Evolutionary conservation across 2,329 filamentous ascomycete species (phyloP).

Genomic region (Ascosphaera pollenicola): DNA sequence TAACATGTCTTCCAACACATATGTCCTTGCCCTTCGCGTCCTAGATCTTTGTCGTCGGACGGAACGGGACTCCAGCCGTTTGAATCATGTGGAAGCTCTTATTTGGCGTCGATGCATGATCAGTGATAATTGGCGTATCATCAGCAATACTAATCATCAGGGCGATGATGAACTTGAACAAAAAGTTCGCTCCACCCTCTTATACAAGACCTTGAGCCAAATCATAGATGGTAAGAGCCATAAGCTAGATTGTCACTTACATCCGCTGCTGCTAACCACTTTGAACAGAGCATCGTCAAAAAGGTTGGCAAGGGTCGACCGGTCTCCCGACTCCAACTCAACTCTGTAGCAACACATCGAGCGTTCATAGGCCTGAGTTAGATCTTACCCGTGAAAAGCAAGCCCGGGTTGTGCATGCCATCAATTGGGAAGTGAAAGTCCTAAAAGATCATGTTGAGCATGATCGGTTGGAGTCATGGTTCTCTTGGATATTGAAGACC

Average conservation of each 20-base stretch:
- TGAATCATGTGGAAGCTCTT: conserved; percentile 34
- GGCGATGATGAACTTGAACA: conserved; percentile 45
- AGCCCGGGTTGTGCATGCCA: conserved; percentile 46
- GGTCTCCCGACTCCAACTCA: not conserved
- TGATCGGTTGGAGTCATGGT: conserved; percentile 50
- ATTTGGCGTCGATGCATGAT: conserved; percentile 80
- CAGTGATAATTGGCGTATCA: conserved; percentile 60
- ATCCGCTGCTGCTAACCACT: not conserved
- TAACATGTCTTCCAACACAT: conserved; percentile 36
- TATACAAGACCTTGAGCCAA: conserved; percentile 44
- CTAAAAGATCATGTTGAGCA: conserved; percentile 44
- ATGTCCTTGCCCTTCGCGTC: conserved; percentile 47
- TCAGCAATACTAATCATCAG: conserved; percentile 58
- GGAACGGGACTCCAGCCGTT: conserved; percentile 5
- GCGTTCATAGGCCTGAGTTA: conserved; percentile 24
- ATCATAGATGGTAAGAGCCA: conserved; percentile 42
- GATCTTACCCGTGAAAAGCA: conserved; percentile 39
- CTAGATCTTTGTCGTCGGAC: conserved; percentile 17
- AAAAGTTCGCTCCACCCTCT: conserved; percentile 39
- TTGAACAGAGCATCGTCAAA: not conserved
- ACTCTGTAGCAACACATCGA: conserved; percentile 23
- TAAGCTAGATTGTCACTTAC: not conserved
- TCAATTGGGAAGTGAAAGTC: conserved; percentile 47
- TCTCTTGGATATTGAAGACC: conserved; percentile 18
- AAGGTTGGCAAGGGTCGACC: not conserved